These are phyloP conservation scores for Ceratocystis cacaofunesta DNA, from an alignment of 2,329 filamentous ascomycete genomes.

Conservation along the genomic window DNA sequence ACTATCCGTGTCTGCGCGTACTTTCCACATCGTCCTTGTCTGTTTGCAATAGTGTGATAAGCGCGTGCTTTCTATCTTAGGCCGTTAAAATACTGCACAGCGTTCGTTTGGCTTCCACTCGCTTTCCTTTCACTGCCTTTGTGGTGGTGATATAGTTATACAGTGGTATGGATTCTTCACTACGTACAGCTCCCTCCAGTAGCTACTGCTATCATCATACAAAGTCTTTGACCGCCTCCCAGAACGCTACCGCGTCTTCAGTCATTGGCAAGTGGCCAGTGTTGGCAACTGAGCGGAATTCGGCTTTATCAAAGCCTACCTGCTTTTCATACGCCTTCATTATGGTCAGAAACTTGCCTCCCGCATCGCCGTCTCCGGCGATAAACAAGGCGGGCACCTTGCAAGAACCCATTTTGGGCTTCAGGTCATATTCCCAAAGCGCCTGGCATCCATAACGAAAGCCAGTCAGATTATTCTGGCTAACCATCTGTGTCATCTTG, in stretches of 20 bases:
- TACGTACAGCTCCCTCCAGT: neutral
- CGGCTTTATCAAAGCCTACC: slow-evolving; percentile 39
- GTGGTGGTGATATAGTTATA: neutral
- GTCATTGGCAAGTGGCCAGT: slow-evolving; percentile 78
- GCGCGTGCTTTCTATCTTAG: neutral
- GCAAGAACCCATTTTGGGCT: slow-evolving; percentile 37
- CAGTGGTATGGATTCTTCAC: neutral
- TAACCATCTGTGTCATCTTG: slow-evolving; percentile 53
- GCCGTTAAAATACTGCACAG: neutral
- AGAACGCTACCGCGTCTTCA: slow-evolving; percentile 56
- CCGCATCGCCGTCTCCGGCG: slow-evolving; percentile 58
- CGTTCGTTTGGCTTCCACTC: neutral
- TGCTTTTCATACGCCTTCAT: slow-evolving; percentile 59
- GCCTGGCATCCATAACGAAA: slow-evolving; percentile 55
- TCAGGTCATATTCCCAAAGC: slow-evolving; percentile 57
- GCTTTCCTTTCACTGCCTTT: neutral
- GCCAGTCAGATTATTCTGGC: slow-evolving; percentile 51
- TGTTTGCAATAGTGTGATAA: neutral
- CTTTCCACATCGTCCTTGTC: neutral
- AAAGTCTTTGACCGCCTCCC: slow-evolving; percentile 45
- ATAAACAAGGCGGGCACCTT: slow-evolving; percentile 50
- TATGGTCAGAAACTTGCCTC: slow-evolving; percentile 54
- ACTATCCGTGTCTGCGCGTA: neutral
- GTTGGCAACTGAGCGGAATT: slow-evolving; percentile 49
- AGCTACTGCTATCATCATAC: slow-evolving; percentile 25